These are phyloP conservation scores for Daldinia concentrica DNA, from an alignment of 495 filamentous ascomycete genomes.

Conservation along the genomic window DNA sequence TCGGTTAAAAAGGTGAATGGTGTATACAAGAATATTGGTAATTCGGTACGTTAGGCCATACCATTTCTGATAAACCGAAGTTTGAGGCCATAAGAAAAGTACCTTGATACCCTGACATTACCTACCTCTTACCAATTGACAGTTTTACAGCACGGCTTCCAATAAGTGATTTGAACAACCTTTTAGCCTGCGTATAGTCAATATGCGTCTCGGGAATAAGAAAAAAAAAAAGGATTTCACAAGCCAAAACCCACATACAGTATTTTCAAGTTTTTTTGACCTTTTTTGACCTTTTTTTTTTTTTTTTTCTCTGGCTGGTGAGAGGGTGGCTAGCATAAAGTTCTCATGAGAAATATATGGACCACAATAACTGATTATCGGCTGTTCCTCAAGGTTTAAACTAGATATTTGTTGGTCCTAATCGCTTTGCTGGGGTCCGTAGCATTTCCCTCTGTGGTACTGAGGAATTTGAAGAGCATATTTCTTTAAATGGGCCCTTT, in stretches of 20 bases:
- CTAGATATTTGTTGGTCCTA: slow-evolving; percentile 1
- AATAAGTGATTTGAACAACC: background rate
- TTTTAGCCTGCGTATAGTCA: slow-evolving; percentile 1
- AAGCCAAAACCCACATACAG: background rate
- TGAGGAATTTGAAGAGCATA: background rate
- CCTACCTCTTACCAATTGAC: background rate
- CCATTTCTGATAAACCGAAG: background rate
- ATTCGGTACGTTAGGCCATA: background rate
- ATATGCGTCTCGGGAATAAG: background rate
- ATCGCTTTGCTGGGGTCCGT: background rate
- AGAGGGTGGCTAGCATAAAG: slow-evolving; percentile 1
- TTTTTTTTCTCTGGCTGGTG: background rate
- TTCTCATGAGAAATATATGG: slow-evolving; percentile 3
- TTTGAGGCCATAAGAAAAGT: background rate
- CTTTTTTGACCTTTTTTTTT: no score
- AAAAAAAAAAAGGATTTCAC: background rate
- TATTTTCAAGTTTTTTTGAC: background rate
- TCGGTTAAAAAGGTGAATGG: background rate
- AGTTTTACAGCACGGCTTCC: background rate
- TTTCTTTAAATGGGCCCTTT: background rate
- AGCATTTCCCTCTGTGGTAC: background rate
- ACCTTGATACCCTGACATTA: background rate
- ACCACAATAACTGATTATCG: background rate
- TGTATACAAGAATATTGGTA: background rate
- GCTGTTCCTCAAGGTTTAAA: background rate